A percentile compares a stretch with the other conserved stretches of the same genome.
phyloP scores from a whole-genome alignment of 805 yeast genomes.

The Wickerhamomyces rabaulensis region DNA sequence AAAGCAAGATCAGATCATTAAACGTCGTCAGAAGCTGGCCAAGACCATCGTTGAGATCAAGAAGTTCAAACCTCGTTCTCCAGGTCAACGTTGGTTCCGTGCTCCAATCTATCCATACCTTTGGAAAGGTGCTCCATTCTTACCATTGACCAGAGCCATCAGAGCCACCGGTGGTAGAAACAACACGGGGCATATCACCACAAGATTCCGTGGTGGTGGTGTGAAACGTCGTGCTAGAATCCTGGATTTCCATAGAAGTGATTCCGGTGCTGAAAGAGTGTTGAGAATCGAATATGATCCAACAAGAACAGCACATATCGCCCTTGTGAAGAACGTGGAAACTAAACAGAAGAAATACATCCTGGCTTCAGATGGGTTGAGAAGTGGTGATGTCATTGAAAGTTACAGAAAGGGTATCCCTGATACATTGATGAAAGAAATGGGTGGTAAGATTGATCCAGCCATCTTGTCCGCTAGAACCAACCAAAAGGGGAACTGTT shows the following conservation, averaged over 20 bases:
- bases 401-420: slow-evolving; percentile 90
- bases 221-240: slow-evolving; percentile 83
- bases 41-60: slow-evolving; percentile 69
- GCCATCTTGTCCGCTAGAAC: slow-evolving; percentile 84
- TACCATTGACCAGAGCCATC: slow-evolving; percentile 67
- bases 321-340: slow-evolving; percentile 62
- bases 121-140: slow-evolving; percentile 79
- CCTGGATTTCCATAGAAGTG: slow-evolving; percentile 67
- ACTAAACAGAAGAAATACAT: slow-evolving; percentile 71
- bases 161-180: slow-evolving; percentile 85
- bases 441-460: slow-evolving; percentile 91
- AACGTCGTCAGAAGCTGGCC: slow-evolving; percentile 67
- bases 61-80: slow-evolving; percentile 74
- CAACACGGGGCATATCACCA: slow-evolving; percentile 79
- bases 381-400: slow-evolving; percentile 90
- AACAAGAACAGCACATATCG: slow-evolving; percentile 88
- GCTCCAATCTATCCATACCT: slow-evolving; percentile 83
- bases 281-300: slow-evolving; percentile 94
- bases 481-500: slow-evolving; percentile 89
- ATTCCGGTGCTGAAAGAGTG: slow-evolving; percentile 71
- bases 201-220: slow-evolving; percentile 97
- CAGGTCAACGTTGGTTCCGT: slow-evolving; percentile 84
- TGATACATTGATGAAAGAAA: slow-evolving; percentile 60
- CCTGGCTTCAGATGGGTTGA: slow-evolving; percentile 85
- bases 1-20: slow-evolving; percentile 65